Base-by-base conservation (phyloP, 2,329 filamentous ascomycete species). In the Epichloe sylvatica region DNA sequence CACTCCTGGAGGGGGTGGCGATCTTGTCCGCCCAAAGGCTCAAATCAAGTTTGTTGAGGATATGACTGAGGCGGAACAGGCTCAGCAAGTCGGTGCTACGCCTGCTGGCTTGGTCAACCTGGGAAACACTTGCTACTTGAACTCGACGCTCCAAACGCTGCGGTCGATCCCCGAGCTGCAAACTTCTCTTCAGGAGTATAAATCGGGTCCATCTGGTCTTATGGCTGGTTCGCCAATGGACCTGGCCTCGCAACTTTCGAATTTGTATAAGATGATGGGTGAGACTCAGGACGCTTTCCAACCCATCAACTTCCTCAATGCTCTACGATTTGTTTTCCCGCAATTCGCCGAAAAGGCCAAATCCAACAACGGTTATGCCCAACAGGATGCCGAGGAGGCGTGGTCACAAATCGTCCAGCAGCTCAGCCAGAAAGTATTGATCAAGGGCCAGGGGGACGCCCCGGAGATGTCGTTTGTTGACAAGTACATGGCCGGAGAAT, bases 51-150 rank as follows among this genome's bases (percentile, higher is more conserved):
- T 98, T 60, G 70, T 94, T 54, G 92, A 98, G 68, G 92, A 98
- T 65, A 96, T 98, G 91, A 94, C 87, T 25, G 90, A 94, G 64
- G 90, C 89, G 33, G 91, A 97, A 67, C 80, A 82, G 47, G 91
- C 92, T 21, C 81, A 82, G 65, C 79, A 84, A 63, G 84, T 83
- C 52, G 89, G 87, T 51, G 90, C 90, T 45, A 91, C 78, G 43
- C 92, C 94, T 2, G 85, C 90, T 50, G 92, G 92, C 44, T 72
- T 98, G 53, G 78, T 85, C 64, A 98, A 98, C 62, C 73, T 96
- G 53, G 92, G 94, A 58, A 98, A 98, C 68, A 98, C 94, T 4
- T 98, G 92, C 72, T 98, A 98, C 65, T 81, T 97, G 61, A 98
- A 98, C 74, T 92, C 92, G 46, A 95, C 91, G 0, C 75, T 98